These are phyloP conservation scores for Cicer yamashitae DNA, from an alignment of 306 rosid genomes.

Conservation along the genomic window DNA sequence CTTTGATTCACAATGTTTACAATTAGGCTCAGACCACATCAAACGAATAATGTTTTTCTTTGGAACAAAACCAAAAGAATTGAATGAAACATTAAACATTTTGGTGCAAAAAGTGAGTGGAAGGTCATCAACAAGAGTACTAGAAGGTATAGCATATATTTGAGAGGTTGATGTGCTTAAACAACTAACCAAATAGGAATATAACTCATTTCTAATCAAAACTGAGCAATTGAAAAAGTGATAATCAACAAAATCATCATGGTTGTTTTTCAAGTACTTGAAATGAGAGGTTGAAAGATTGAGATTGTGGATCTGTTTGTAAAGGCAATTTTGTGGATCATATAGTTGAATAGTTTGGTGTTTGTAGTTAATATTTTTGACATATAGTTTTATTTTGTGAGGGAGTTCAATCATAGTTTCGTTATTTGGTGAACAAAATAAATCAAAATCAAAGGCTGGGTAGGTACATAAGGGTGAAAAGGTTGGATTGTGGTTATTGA, in stretches of 20 bases:
- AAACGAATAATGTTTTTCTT: not conserved
- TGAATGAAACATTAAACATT: conserved; percentile 6
- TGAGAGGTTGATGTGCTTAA: not conserved
- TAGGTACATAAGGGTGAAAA: conserved; percentile 24
- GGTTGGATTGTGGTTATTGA: conserved; percentile 9
- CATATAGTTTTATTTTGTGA: conserved; percentile 36
- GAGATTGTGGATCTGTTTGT: conserved; percentile 16
- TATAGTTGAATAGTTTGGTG: conserved; percentile 38
- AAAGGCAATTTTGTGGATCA: conserved; percentile 35
- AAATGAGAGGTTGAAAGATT: conserved; percentile 40
- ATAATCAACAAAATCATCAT: not conserved
- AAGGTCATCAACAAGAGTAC: not conserved
- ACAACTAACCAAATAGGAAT: not conserved
- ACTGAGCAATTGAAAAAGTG: conserved; percentile 50
- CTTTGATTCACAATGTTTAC: conserved; percentile 42
- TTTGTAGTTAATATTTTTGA: conserved; percentile 44
- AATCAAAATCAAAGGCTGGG: conserved; percentile 57
- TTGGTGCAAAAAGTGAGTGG: not conserved
- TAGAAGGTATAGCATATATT: not conserved
- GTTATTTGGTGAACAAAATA: conserved; percentile 42
- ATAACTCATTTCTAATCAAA: accelerated
- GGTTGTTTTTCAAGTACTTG: not conserved
- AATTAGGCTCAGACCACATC: conserved; percentile 46
- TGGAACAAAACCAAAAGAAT: not conserved
- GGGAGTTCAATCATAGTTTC: conserved; percentile 47